Conservation (phyloP, 1,139 yeast genomes). For the Geotrichum histeridarum region DNA sequence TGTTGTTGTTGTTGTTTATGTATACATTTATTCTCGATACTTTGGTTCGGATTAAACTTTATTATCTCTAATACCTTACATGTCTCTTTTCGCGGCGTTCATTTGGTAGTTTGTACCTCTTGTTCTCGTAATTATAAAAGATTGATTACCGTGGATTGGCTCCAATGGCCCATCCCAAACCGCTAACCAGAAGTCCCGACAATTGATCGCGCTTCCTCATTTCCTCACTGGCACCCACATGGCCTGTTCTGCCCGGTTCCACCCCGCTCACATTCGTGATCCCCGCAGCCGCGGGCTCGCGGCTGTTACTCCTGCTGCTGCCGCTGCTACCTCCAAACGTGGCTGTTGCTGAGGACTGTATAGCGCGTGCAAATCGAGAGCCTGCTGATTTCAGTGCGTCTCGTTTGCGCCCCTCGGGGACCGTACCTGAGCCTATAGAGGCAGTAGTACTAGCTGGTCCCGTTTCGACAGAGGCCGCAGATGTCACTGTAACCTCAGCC, state of each 20-base stretch:
- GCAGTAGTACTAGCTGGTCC: not conserved
- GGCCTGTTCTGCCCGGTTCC: conserved; percentile 20
- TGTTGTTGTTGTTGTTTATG: too few species aligned
- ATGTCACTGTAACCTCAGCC: not conserved
- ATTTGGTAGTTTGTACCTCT: not conserved
- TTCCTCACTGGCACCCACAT: conserved; percentile 2
- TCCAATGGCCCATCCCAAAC: conserved; percentile 66
- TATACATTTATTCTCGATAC: too few species aligned
- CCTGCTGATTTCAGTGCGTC: conserved; percentile 9
- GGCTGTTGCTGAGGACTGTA: conserved; percentile 27
- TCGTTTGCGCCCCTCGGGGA: not conserved
- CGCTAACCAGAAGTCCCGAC: conserved; percentile 51
- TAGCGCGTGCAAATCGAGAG: conserved; percentile 26
- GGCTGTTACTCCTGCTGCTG: too few species aligned
- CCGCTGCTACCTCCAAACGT: conserved; percentile 12
- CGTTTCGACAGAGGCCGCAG: not conserved
- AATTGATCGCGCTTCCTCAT: conserved; percentile 44
- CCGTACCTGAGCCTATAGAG: not conserved
- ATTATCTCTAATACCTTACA: too few species aligned
- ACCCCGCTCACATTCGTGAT: conserved; percentile 1
- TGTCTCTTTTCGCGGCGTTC: too few species aligned
- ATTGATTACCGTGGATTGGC: conserved; percentile 39
- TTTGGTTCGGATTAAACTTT: too few species aligned
- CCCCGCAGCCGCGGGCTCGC: too few species aligned
- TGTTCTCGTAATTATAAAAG: too few species aligned